Conservation (phyloP, 2,329 filamentous ascomycete species). For the Aureobasidium pullulans region DNA sequence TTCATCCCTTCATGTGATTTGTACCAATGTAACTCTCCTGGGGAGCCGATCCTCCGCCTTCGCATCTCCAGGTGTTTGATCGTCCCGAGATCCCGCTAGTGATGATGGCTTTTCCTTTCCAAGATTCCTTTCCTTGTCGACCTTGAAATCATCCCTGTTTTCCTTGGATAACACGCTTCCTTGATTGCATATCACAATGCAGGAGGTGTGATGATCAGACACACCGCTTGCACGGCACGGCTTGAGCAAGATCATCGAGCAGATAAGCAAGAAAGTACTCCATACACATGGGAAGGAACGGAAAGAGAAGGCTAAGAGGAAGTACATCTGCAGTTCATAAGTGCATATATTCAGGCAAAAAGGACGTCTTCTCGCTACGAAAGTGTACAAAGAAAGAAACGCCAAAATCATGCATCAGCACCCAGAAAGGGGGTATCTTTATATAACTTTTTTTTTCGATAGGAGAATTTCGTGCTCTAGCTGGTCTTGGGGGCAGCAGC, state of each 20-base stretch:
- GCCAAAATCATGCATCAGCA: background rate
- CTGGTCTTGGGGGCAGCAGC: conserved; percentile 18
- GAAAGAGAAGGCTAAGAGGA: no score
- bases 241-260: background rate
- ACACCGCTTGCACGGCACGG: background rate
- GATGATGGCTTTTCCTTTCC: background rate
- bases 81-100: background rate
- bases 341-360: background rate
- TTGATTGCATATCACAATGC: background rate
- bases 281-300: no score
- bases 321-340: background rate
- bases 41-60: background rate
- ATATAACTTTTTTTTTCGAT: background rate
- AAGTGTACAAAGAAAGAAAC: background rate
- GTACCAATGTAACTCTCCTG: background rate
- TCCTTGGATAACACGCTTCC: background rate
- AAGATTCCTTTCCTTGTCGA: background rate
- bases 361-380: background rate
- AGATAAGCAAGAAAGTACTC: background rate
- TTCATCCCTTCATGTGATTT: background rate
- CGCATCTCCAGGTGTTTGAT: background rate
- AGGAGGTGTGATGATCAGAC: background rate
- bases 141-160: background rate
- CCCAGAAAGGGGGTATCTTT: conserved; percentile 7
- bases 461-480: background rate